Evolutionary conservation across 306 rosid species (phyloP), one percentile per base, ranked within the genome.

Genomic region (Vigna unguiculata): DNA sequence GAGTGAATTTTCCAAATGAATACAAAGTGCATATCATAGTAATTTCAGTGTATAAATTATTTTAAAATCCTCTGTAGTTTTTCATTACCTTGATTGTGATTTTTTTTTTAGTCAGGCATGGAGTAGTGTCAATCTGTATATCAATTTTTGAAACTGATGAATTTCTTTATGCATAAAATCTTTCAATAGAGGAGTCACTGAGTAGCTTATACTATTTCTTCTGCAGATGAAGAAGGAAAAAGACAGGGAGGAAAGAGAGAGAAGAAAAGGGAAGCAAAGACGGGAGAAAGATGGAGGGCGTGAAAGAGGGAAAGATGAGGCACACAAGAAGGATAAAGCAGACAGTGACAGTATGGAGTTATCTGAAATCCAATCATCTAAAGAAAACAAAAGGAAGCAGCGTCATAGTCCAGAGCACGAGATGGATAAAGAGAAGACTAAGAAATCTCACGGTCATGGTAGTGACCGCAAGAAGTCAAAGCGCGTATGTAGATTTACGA

Each of bases 161-260:
- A 20, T 73, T 65, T 7, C 43, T 21, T 20, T 40, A 60, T 40
- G 51, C 24, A 41, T 25, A 16, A 46, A 67, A 47, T 77, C 57
- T 32, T 17, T 48, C 49, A 51, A 69, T 14, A 32, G 20, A 78
- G 25, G 28, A 32, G 22, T 72, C 19, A 70, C 54, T 19, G 54
- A 52, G 28, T 53, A 13, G 72, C 43, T 69, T 69, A 55, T 58
- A 34, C 51, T 70, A 57, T 54, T 71, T 72, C 20, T 64, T 83
- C 82, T 86, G 74, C 85, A 91, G 97, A 88, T 83, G 19, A 90
- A 89, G 81, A 90, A 85, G 87, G 97, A 90, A 58, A 93, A 87
- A 62, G 98, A 93, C 60, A 90, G 90, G 75, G 96, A 91, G 78
- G 96, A 93, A 36, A 86, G 87, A 71, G 97, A 91, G 34, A 86